A percentile compares a stretch with the other conserved stretches of the same genome.
Conservation (phyloP, 768 basidiomycete species). For the Lentinus tigrinus region DNA sequence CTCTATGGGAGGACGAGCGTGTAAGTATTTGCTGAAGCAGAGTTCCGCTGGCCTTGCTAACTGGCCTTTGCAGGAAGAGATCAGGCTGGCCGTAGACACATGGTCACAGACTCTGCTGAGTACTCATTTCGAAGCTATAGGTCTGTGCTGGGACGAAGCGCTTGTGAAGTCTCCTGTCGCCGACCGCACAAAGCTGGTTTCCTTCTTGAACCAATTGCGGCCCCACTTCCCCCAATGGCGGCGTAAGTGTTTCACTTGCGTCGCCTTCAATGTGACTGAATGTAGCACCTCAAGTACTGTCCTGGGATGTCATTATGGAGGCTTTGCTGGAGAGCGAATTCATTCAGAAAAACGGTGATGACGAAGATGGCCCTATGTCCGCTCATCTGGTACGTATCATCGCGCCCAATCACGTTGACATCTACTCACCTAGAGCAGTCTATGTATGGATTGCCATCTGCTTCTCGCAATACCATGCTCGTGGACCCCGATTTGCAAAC, state of each 20-base stretch:
- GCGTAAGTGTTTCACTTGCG: conserved; percentile 37
- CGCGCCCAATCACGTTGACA: neutral
- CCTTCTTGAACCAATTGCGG: conserved; percentile 67
- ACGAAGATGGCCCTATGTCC: conserved; percentile 39
- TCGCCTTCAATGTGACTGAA: neutral
- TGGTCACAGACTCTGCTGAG: conserved; percentile 62
- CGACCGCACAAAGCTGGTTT: conserved; percentile 56
- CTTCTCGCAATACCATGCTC: conserved; percentile 12
- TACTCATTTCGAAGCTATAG: conserved; percentile 63
- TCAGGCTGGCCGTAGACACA: conserved; percentile 56
- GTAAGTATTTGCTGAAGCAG: conserved; percentile 34
- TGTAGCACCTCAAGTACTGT: conserved; percentile 45
- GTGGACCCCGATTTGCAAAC: conserved; percentile 47
- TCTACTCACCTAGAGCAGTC: conserved; percentile 32
- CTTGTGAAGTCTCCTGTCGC: conserved; percentile 52
- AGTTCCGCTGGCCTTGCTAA: neutral
- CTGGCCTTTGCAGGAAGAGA: conserved; percentile 54
- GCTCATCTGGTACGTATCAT: conserved; percentile 39
- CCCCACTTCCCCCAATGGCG: conserved; percentile 68
- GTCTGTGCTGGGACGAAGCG: conserved; percentile 66
- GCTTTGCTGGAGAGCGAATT: conserved; percentile 56
- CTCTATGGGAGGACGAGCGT: conserved; percentile 62
- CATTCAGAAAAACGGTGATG: conserved; percentile 35
- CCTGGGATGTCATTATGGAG: conserved; percentile 63
- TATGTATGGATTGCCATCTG: conserved; percentile 42